Percentiles rank a stretch among this genome's conserved stretches.
Conservation (phyloP, 1,139 yeast genomes). For the Saccharomyces hybrid region DNA sequence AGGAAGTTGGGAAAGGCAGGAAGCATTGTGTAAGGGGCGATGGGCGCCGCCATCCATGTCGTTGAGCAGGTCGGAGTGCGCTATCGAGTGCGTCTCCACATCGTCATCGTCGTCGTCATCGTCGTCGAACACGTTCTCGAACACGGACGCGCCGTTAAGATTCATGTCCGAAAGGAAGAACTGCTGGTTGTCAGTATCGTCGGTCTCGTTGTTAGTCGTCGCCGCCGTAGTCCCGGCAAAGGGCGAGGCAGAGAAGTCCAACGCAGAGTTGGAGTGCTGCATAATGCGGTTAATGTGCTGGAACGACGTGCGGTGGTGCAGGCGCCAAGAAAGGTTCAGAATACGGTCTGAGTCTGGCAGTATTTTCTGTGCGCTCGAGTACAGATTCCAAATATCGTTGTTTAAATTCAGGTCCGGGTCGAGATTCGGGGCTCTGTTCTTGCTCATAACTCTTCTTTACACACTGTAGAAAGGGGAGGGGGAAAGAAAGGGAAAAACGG, state of each 20-base stretch:
- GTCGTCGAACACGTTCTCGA: background rate
- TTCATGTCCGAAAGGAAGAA: background rate
- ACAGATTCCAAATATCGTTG: slow-evolving; percentile 56
- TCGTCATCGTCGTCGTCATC: background rate
- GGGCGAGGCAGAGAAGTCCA: background rate
- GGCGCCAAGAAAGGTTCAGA: slow-evolving; percentile 71
- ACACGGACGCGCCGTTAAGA: background rate
- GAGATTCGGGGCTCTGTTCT: background rate
- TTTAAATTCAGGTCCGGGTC: background rate
- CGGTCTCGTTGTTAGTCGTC: background rate
- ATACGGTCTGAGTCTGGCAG: slow-evolving; percentile 66
- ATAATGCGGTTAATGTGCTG: background rate
- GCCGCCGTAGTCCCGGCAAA: background rate
- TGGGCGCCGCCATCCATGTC: background rate
- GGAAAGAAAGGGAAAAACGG: background rate
- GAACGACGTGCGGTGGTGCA: slow-evolving; percentile 4
- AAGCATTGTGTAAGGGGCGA: background rate
- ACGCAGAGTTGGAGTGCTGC: background rate
- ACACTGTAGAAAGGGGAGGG: background rate
- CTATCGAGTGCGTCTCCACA: background rate
- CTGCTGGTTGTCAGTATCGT: background rate
- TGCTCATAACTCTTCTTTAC: background rate
- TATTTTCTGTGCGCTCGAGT: slow-evolving; percentile 63
- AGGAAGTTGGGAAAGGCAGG: background rate
- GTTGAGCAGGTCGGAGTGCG: background rate